Base-by-base conservation (phyloP, 306 rosid species). In the Citrullus amarus region DNA sequence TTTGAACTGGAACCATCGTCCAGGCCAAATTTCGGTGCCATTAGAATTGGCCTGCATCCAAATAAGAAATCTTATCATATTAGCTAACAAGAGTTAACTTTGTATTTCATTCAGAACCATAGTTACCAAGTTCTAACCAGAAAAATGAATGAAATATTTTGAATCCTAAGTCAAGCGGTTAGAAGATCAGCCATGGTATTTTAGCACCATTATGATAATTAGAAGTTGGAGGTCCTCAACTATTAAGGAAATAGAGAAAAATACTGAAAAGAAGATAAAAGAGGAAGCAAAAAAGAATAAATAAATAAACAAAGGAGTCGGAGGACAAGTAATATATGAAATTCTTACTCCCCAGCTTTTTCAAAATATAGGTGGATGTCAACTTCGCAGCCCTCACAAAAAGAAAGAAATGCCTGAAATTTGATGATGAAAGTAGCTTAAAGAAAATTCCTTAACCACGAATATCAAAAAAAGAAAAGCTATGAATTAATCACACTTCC, bases 351-450 rank as follows among this genome's bases (percentile, higher is more conserved):
- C 86, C 97, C 97, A 55, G 97, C 89, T 77, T 92, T 92, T 81
- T 95, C 97, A 82, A 92, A 95, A 81, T 86, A 84, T 59, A 95
- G 85, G 79, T 92, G 93, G 66, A 95, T 84, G 78, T 95, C 98
- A 75, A 91, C 87, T 92, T 92, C 98, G 87, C 97, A 92, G 84
- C 90, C 89, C 86, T 95, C 97, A 8, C 97, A 95, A 77, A 95
- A 91, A 43, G 97, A 89, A 83, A 95, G 92, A 89, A 95, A 95
- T 50, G 98, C 97, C 98, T 92, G 96, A 80, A 86, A 81, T 76
- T 80, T 39, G 60, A 56, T 15, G 55, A 79, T 82, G 78, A 70
- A 72, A 55, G 16, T 44, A 8, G 77, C 15, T 14, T 39, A 36
- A 85, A 39, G 18, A 3, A 77, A 77, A 18, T 22, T 13, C 11